Evolutionary conservation across 768 basidiomycete species (phyloP), one percentile per base, ranked within the genome.

Genomic region (Lactifluus hygrophoroides): DNA sequence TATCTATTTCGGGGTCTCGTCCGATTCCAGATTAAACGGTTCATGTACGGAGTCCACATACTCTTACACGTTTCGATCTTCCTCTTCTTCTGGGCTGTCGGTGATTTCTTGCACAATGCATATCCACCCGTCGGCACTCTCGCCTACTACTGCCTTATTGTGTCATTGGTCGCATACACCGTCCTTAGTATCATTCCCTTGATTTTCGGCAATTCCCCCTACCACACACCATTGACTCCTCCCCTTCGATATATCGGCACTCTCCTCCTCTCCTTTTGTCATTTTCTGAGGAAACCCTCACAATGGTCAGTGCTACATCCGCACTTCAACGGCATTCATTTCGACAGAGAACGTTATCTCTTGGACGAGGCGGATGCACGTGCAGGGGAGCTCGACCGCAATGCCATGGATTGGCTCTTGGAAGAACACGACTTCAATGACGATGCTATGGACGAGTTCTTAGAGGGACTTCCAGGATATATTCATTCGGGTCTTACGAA

Each of bases 41-140:
- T 57, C 34, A 42, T 61, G 49, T 51, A 54, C 10, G 37, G 37
- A 8, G 25, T 53, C 21, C 56, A 46, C 13, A 51, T 57, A 1
- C 37, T 61, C 25, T 32, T 61, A n/a, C 56, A 61, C 23, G 11
- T 58, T 30, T 51, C 60, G 0, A 23, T 58, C 8, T 58, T 61
- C 25, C 51, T 61, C 0, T 61, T 58, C 25, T 49, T 61, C 42
- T 40, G 57, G 51, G 51, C 51, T 1, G 21, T 58, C 44, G 52
- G 57, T 28, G 50, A 58, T 40, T 58, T 52, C 56, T 49, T 58
- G 10, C 40, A 40, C 34, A 45, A 43, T 1, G 16, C 47, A 21
- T 0, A 61, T 58, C 10, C 2, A 10, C 25, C 10, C 2, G 38
- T 61, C 3, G 56, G 51, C 19, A n/a, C n/a, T 2, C 28, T 57